Base-by-base conservation (phyloP, 169 alveolate species). In the Ichthyophthirius multifiliis region DNA sequence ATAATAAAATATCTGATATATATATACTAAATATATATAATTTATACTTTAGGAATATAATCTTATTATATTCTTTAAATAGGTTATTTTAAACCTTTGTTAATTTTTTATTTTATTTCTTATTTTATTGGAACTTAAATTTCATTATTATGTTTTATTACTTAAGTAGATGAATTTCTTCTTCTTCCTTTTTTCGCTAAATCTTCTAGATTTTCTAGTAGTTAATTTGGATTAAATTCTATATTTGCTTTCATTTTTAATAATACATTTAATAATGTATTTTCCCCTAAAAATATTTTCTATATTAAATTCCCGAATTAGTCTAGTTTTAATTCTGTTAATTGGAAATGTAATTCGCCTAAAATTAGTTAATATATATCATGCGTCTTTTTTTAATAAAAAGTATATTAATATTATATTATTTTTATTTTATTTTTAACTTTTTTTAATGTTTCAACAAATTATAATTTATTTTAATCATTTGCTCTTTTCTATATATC, bases 201-300 rank as follows among this genome's bases (percentile, higher is more conserved):
- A 46, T 71, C 48, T 35, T 45, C 47, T 6, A 81, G 35, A 37
- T 48, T 27, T 18, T 81, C 86, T 30, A 81, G 12, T 76, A 81
- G 67, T 43, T 67, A 48, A n/a, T 81, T 76, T 23, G 81, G 75
- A 16, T 71, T 39, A 30, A 71, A 76, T 32, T 81, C 86, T 23
- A 81, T 39, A 27, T 81, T 81, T 1, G 86, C 73, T 47, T 73
- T 81, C 48, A 81, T 32, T 55, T 81, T 81, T 15, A 81, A 44
- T 23, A 81, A 46, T 10, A 47, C 47, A 48, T 81, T 81, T n/a
- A 81, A 41, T 4, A 81, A 44, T 7, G 76, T 47, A 39, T 81
- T 81, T 67, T 81, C 39, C 10, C 86, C 86, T 46, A 45, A 71
- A 73, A 71, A 78, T 2, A 78, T 78, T 47, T 78, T 78, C 31